Evolutionary conservation across 352 stramenopile genomes (phyloP).

Genomic region (Globisporangium paroecandrum): DNA sequence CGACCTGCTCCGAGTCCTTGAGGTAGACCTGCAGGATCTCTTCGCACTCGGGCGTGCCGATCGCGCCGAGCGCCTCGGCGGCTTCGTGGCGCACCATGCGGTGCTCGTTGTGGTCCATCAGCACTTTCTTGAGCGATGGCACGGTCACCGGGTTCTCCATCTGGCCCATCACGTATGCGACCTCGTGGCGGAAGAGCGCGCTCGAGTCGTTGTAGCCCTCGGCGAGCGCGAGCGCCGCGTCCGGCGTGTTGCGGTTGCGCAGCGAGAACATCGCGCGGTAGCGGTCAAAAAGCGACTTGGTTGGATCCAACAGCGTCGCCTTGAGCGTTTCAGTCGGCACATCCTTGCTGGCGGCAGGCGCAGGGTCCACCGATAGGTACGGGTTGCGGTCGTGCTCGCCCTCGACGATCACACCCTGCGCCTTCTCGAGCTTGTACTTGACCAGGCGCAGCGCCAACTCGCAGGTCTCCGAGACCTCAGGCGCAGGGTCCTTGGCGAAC

Average conservation of each 20-base stretch:
- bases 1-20: constrained; percentile 80
- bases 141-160: constrained; percentile 88
- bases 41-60: constrained; percentile 92
- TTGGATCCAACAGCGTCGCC: constrained; percentile 82
- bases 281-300: constrained; percentile 86
- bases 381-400: constrained; percentile 78
- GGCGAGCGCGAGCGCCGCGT: constrained; percentile 76
- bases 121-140: constrained; percentile 84
- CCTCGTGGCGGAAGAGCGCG: constrained; percentile 87
- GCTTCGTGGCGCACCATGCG: constrained; percentile 97
- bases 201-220: constrained; percentile 75
- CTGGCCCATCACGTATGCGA: constrained; percentile 94
- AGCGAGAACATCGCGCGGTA: constrained; percentile 99
- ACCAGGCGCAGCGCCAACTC: constrained; percentile 91
- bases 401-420: constrained; percentile 42
- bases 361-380: constrained; percentile 96
- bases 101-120: constrained; percentile 91
- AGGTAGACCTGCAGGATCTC: constrained; percentile 78
- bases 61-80: constrained; percentile 95
- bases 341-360: constrained; percentile 77
- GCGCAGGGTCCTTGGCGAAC: constrained; percentile 64
- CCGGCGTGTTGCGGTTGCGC: constrained; percentile 92
- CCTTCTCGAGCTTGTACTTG: constrained; percentile 84
- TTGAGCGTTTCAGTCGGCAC: constrained; percentile 81
- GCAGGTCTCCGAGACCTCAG: constrained; percentile 96